Base-by-base conservation (phyloP, 176 grass and related monocot species). In the Tillandsia leiboldiana region DNA sequence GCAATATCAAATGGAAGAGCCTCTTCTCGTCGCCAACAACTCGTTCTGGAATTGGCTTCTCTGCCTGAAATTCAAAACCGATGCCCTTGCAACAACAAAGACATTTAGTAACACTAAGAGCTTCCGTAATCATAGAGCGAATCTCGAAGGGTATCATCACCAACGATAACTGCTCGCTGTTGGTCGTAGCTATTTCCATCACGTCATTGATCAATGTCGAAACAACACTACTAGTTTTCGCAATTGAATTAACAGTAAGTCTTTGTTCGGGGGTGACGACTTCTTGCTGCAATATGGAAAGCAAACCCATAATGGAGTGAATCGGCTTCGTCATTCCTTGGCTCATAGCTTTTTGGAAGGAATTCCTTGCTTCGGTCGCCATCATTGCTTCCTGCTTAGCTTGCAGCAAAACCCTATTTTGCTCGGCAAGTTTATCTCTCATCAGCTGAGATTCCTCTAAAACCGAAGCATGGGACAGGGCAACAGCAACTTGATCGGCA, bases 201-300 rank as follows among this genome's bases (percentile, higher is more conserved):
- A 93, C 90, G 71, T 93, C 90, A 72, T 90, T 83, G 70, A 99
- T 82, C 65, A 99, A 72, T 42, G 89, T 90, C 42, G 84, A 93
- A 58, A 88, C 90, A 74, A 99, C 90, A 63, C 79, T 73, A 51
- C 82, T 76, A n/a, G 86, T 99, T 81, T 84, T 90, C 57, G 68
- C 77, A 50, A 93, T 80, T 42, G 89, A 69, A 82, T 93, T 77
- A 74, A 90, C 79, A 12, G 90, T 72, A 70, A 99, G 89, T 72
- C 77, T 93, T 66, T 99, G 89, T 69, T 99, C 94, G 6, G 84
- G 86, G 59, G 78, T 90, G 77, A 99, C 82, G 14, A 53, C 87
- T 65, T 99, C 94, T 49, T 87, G 82, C 48, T 93, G 94, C 79
- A 99, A 80, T 87, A 99, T 93, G 18, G 94, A 99, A 17, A 99